Evolutionary conservation across 352 stramenopile species (phyloP), one percentile per base, ranked within the genome.

Genomic region (Phytophthora ramorum): DNA sequence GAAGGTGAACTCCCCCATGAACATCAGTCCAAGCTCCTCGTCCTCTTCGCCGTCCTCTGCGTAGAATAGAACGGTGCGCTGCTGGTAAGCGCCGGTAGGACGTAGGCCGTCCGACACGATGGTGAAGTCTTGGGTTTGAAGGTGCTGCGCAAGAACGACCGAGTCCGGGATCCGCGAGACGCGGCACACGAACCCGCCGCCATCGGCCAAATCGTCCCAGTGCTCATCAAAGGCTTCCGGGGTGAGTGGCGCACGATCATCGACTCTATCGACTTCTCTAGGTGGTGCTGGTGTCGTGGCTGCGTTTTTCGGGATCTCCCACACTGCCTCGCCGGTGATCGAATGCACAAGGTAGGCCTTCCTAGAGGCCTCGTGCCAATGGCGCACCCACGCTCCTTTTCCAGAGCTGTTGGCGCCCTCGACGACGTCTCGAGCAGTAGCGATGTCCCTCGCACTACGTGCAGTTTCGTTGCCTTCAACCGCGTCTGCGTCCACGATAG

Each of bases 261-360:
- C 49, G 16, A 59, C n/a, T 55, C 53, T 37, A 14, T 37, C 24
- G 17, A 24, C 14, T 17, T 63, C 56, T 20, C 49, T 56, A 19
- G 45, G n/a, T 3, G 48, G 40, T 7, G 13, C 16, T 17, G 32
- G 32, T 47, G 37, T 48, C 20, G 14, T 47, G 10, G 6, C 52
- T 35, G 30, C 34, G 7, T 40, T 52, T 32, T 44, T 60, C 9
- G 50, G 16, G n/a, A 87, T 85, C 54, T 93, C 86, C 84, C 86
- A 93, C 4, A 94, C 74, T 0, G 78, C 79, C 58, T 92, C 84
- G 4, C 76, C 71, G 0, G 86, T 92, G 34, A 88, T 38, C 2
- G 80, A 89, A 58, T 94, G 85, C 14, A 90, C 82, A 10, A 94
- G 75, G 57, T 89, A 93, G 1, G 82, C 66, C 7, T 79, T 71